These are phyloP conservation scores for Phytopythium vexans DNA, from an alignment of 352 stramenopile genomes.

Conservation along the genomic window DNA sequence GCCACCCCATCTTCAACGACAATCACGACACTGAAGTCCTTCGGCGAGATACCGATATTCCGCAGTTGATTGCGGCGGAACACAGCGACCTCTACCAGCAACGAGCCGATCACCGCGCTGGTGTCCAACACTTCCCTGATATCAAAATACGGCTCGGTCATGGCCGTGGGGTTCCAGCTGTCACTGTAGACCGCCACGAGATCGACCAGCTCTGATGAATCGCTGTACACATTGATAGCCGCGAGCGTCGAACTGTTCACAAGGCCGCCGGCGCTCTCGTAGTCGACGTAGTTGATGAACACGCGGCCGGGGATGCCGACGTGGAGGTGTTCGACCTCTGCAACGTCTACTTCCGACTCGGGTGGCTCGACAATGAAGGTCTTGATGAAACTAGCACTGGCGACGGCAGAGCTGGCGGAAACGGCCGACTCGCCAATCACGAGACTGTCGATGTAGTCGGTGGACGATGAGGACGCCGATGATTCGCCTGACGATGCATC, in stretches of 20 bases:
- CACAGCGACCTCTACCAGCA: background rate
- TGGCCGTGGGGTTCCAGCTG: background rate
- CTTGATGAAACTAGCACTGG: background rate
- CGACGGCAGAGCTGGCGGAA: background rate
- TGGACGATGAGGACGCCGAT: background rate
- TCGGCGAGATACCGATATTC: background rate
- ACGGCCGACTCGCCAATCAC: background rate
- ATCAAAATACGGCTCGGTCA: too few species aligned
- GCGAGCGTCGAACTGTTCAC: background rate
- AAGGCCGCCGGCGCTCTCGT: background rate
- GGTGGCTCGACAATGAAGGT: background rate
- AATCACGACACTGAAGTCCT: background rate
- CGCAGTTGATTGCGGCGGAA: background rate
- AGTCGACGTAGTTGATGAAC: conserved; percentile 1
- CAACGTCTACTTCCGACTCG: background rate
- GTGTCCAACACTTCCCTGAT: too few species aligned
- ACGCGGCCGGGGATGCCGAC: background rate
- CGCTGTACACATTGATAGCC: background rate
- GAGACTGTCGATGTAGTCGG: background rate
- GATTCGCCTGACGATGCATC: too few species aligned
- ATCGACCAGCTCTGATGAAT: background rate
- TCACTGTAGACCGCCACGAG: background rate
- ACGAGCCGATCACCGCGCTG: too few species aligned
- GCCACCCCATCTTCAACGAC: background rate
- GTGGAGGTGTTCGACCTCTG: background rate